phyloP scores from a whole-genome alignment of 129 eudicot species.

The Saposhnikovia divaricata region DNA sequence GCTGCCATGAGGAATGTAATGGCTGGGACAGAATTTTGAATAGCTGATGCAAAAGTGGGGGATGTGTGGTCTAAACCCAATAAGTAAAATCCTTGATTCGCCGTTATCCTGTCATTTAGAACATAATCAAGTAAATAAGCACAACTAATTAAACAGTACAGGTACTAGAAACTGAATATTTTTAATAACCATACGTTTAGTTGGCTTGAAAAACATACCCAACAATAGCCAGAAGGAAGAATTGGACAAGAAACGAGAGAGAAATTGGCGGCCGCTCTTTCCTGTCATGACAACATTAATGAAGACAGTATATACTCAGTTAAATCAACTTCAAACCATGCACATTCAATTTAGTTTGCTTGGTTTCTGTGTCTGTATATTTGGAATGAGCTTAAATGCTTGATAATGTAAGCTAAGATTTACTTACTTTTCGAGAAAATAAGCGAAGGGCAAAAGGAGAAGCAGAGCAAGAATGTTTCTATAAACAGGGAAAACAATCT shows the following conservation, averaged over 20 bases:
- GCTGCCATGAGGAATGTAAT: conserved; percentile 91
- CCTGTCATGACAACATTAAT: conserved; percentile 26
- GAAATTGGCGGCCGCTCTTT: conserved; percentile 80
- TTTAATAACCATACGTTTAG: background rate
- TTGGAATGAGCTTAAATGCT: background rate
- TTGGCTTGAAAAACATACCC: conserved; percentile 40
- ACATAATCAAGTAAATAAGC: background rate
- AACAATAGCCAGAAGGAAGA: conserved; percentile 84
- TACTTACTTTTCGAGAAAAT: conserved; percentile 90
- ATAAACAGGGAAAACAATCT: conserved; percentile 89
- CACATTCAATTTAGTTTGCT: background rate
- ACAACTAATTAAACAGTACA: background rate
- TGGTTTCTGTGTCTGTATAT: background rate
- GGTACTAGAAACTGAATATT: background rate
- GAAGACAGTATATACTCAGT: background rate
- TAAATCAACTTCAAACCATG: background rate
- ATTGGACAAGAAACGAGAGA: conserved; percentile 60
- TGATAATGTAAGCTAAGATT: background rate
- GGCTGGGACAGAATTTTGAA: conserved; percentile 96
- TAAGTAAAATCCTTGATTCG: conserved; percentile 91
- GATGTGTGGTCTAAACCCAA: conserved; percentile 92
- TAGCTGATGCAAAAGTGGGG: conserved; percentile 93
- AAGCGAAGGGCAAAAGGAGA: conserved; percentile 89
- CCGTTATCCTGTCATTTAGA: conserved; percentile 54
- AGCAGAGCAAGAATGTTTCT: conserved; percentile 79